These are phyloP conservation scores for Pseudocercospora eumusae DNA, from an alignment of 2,329 filamentous ascomycete genomes.

Conservation along the genomic window DNA sequence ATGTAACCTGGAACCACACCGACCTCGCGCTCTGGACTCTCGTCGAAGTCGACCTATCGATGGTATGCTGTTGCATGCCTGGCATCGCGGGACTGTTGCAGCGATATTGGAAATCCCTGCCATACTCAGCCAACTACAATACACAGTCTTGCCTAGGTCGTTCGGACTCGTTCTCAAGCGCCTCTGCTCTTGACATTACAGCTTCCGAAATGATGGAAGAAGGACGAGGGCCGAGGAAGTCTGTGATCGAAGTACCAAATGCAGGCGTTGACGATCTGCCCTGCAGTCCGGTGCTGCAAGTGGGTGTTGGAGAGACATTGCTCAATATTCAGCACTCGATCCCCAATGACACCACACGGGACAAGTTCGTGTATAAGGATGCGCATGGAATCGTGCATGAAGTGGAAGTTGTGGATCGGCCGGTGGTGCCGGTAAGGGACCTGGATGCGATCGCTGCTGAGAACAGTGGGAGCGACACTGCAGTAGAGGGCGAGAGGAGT, in stretches of 20 bases:
- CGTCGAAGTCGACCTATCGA: constrained; percentile 15
- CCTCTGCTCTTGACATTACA: background rate
- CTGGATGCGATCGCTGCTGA: background rate
- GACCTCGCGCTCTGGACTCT: constrained; percentile 14
- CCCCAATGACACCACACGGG: constrained; percentile 8
- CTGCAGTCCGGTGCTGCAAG: constrained; percentile 9
- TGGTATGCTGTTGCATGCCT: constrained; percentile 21
- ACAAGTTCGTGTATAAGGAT: constrained; percentile 17
- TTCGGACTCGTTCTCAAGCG: background rate
- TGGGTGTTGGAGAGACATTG: constrained; percentile 3
- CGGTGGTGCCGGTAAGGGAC: background rate
- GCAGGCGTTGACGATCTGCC: constrained; percentile 1
- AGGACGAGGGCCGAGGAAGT: background rate
- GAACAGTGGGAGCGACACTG: background rate
- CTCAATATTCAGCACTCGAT: constrained; percentile 16
- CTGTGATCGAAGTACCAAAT: constrained; percentile 5
- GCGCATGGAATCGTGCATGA: constrained; percentile 16
- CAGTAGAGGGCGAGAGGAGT: background rate
- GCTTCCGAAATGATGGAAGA: background rate
- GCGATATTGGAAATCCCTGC: background rate
- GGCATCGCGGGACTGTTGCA: constrained; percentile 8
- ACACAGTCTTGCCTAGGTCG: background rate
- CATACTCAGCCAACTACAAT: background rate
- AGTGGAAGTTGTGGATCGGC: constrained; percentile 18
- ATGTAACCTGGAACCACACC: constrained; percentile 13